Evolutionary conservation across 306 rosid genomes (phyloP).

Genomic region (Astragalus glycyphyllos): DNA sequence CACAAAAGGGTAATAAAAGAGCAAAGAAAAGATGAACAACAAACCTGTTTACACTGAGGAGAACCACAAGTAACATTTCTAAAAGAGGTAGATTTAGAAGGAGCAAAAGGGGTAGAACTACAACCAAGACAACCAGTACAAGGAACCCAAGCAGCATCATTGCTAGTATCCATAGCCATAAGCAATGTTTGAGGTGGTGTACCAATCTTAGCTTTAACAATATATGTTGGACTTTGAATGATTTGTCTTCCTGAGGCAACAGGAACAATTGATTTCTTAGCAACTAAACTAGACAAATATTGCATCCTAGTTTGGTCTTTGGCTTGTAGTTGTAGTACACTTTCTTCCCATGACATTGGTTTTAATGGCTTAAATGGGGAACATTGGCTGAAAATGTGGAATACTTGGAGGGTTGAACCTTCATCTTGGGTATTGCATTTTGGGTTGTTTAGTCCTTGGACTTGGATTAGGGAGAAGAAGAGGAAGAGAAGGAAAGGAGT

Average conservation of each 20-base stretch:
- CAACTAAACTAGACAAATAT: constrained; percentile 62
- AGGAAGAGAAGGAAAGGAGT: constrained; percentile 30
- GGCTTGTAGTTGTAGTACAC: constrained; percentile 59
- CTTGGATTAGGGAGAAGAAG: constrained; percentile 43
- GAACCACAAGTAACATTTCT: constrained; percentile 55
- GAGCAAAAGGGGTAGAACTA: constrained; percentile 45
- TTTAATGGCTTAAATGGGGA: constrained; percentile 72
- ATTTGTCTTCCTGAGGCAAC: constrained; percentile 87
- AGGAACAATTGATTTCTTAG: constrained; percentile 66
- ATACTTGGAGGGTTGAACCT: constrained; percentile 70
- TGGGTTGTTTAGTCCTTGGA: constrained; percentile 51
- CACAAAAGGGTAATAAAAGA: background rate
- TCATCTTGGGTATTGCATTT: constrained; percentile 52
- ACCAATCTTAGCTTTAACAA: constrained; percentile 73
- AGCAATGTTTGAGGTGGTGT: constrained; percentile 84
- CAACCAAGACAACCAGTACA: constrained; percentile 84
- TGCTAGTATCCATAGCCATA: constrained; percentile 85
- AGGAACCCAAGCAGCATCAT: constrained; percentile 90
- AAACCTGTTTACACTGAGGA: constrained; percentile 85
- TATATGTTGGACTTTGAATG: constrained; percentile 77
- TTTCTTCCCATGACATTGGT: constrained; percentile 77
- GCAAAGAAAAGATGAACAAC: background rate
- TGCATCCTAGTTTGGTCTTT: constrained; percentile 71
- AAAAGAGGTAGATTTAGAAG: constrained; percentile 62
- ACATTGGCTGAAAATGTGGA: constrained; percentile 73